phyloP scores from a whole-genome alignment of 495 filamentous ascomycete species.

The Aspergillus cristatus region DNA sequence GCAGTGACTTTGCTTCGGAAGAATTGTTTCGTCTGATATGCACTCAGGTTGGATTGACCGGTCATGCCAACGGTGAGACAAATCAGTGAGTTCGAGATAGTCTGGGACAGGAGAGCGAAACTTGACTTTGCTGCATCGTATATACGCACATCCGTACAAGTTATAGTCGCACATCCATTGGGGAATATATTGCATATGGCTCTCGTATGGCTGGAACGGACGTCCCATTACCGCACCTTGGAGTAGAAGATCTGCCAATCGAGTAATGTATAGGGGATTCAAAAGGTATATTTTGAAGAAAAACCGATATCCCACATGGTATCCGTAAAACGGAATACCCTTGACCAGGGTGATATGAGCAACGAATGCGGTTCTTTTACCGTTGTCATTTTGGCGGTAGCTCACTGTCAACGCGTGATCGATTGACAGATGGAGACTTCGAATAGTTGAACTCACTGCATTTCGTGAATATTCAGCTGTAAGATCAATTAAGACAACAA shows the following conservation, averaged over 20 bases:
- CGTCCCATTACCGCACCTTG: constrained; percentile 79
- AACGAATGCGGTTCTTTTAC: constrained; percentile 62
- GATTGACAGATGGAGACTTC: constrained; percentile 65
- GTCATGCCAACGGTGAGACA: constrained; percentile 70
- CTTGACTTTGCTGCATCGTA: constrained; percentile 56
- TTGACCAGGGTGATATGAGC: constrained; percentile 88
- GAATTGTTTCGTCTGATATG: constrained; percentile 48
- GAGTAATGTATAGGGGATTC: constrained; percentile 71
- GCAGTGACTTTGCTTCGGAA: constrained; percentile 79
- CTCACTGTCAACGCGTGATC: constrained; percentile 76
- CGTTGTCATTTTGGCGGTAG: constrained; percentile 65
- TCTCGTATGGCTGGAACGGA: constrained; percentile 84
- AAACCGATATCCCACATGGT: constrained; percentile 81
- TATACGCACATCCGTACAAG: constrained; percentile 83
- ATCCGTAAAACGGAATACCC: constrained; percentile 91
- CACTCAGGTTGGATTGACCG: constrained; percentile 46
- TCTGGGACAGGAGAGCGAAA: constrained; percentile 74
- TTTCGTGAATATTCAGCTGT: constrained; percentile 4
- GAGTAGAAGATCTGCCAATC: constrained; percentile 73
- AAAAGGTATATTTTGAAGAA: constrained; percentile 93
- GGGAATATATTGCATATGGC: constrained; percentile 79
- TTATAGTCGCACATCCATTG: constrained; percentile 99
- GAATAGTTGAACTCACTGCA: constrained; percentile 61
- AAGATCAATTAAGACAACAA: neutral
- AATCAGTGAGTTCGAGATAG: constrained; percentile 45